These are phyloP conservation scores for Cyathus striatus DNA, from an alignment of 768 basidiomycete genomes.

Conservation along the genomic window DNA sequence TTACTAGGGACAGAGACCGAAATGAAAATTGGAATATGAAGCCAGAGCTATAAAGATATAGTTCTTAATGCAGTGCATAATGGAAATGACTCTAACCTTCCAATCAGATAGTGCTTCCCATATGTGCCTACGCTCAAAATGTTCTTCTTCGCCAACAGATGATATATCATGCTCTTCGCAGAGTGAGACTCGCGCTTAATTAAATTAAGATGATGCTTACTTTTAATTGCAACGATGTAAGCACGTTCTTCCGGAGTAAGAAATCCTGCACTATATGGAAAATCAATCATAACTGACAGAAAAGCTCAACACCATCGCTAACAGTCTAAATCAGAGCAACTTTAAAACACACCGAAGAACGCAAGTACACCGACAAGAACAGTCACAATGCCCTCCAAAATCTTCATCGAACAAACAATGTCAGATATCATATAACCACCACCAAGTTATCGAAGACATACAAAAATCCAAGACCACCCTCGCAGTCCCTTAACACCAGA, in stretches of 20 bases:
- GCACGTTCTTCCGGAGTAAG: conserved; percentile 56
- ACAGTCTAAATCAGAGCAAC: neutral
- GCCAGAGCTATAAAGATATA: too few relatives aligned
- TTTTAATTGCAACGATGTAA: conserved; percentile 51
- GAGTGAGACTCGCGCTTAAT: neutral
- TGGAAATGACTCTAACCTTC: too few relatives aligned
- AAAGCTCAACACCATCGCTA: neutral
- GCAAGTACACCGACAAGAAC: conserved; percentile 50
- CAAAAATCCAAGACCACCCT: conserved; percentile 71
- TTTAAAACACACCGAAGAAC: conserved; percentile 36
- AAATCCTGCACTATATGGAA: conserved; percentile 53
- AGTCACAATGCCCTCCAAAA: conserved; percentile 61
- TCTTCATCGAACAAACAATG: conserved; percentile 34
- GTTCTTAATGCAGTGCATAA: too few relatives aligned
- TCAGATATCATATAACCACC: neutral
- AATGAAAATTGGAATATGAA: conserved; percentile 56
- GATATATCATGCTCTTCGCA: conserved; percentile 48
- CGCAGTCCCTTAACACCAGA: conserved; percentile 33
- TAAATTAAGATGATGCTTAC: conserved; percentile 22
- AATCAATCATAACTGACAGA: conserved; percentile 52
- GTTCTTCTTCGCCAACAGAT: conserved; percentile 56
- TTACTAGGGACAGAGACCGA: conserved; percentile 54
- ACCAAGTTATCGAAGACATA: conserved; percentile 21
- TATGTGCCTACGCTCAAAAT: conserved; percentile 49
- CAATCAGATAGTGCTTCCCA: conserved; percentile 54